A percentile compares a stretch with the other conserved stretches of the same genome.
phyloP scores from a whole-genome alignment of 192 early-diverging fungal genomes.

The Phlyctochytrium planicorne region DNA sequence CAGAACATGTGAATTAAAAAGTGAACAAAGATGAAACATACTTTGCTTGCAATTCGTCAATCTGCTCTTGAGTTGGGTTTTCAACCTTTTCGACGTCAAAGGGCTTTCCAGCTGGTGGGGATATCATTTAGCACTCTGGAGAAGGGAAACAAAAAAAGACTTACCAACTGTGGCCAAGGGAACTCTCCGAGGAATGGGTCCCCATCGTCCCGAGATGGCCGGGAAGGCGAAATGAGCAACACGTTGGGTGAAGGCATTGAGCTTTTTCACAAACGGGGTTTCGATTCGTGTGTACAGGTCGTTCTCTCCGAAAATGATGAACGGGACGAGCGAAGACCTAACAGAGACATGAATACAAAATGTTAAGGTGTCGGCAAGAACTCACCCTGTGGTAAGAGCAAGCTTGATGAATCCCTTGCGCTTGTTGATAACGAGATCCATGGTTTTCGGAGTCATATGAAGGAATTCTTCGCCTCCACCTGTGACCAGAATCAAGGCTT shows the following conservation, averaged over 20 bases:
- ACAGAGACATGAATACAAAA: not conserved
- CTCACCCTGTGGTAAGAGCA: conserved; percentile 35
- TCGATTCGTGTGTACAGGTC: conserved; percentile 26
- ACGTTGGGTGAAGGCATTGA: conserved; percentile 13
- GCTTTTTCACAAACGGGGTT: conserved; percentile 24
- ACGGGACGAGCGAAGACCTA: conserved; percentile 21
- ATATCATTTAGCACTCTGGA: not conserved
- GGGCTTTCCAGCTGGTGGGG: conserved; percentile 25
- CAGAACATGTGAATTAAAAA: not conserved
- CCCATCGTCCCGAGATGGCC: conserved; percentile 21
- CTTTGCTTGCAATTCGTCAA: conserved; percentile 27
- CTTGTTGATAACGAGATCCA: conserved; percentile 38
- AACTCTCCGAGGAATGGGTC: conserved; percentile 23
- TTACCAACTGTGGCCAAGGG: conserved; percentile 25
- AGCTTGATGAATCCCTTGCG: conserved; percentile 43
- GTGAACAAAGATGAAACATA: not conserved
- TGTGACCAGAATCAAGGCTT: conserved; percentile 24
- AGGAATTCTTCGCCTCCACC: conserved; percentile 40
- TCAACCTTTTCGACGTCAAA: conserved; percentile 21
- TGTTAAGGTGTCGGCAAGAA: not conserved
- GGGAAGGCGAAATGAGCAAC: conserved; percentile 28
- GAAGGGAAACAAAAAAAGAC: not conserved
- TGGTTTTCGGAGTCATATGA: conserved; percentile 24
- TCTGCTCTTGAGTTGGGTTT: conserved; percentile 32
- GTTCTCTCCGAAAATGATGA: conserved; percentile 32